Conservation (phyloP, 2,329 filamentous ascomycete genomes). For the Fusarium subtropicale region DNA sequence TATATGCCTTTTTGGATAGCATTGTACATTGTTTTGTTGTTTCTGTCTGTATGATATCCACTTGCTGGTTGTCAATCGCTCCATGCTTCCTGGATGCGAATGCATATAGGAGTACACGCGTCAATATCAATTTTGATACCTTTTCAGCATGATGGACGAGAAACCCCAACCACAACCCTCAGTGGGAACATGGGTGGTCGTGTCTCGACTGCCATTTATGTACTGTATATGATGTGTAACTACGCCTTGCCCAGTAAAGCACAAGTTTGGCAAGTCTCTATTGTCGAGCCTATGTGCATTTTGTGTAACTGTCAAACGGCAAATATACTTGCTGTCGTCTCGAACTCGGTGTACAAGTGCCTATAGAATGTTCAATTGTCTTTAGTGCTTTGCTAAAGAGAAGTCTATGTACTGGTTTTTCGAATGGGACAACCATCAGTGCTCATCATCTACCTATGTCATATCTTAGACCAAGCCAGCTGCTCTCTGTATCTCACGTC, state of each 20-base stretch:
- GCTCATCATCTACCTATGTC: background rate
- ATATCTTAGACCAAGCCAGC: conserved; percentile 27
- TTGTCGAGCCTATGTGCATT: background rate
- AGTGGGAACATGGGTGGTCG: background rate
- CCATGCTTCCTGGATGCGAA: conserved; percentile 27
- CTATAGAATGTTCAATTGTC: no score
- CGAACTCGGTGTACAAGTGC: background rate
- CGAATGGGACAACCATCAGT: background rate
- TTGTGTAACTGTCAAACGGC: background rate
- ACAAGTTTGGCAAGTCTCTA: background rate
- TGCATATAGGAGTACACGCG: conserved; percentile 38
- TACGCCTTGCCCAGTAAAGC: background rate
- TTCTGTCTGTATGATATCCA: conserved; percentile 44
- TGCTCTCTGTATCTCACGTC: conserved; percentile 50
- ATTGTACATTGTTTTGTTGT: conserved; percentile 14
- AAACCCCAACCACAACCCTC: background rate
- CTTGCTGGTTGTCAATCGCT: conserved; percentile 21
- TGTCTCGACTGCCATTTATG: background rate
- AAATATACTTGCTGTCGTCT: background rate
- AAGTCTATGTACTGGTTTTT: conserved; percentile 36
- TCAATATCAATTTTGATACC: conserved; percentile 20
- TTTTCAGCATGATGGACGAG: background rate
- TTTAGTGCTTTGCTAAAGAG: background rate
- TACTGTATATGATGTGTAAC: background rate
- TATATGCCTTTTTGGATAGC: background rate